Evolutionary conservation across 179 eudicot genomes (phyloP).

Genomic region (Corrigiola litoralis): DNA sequence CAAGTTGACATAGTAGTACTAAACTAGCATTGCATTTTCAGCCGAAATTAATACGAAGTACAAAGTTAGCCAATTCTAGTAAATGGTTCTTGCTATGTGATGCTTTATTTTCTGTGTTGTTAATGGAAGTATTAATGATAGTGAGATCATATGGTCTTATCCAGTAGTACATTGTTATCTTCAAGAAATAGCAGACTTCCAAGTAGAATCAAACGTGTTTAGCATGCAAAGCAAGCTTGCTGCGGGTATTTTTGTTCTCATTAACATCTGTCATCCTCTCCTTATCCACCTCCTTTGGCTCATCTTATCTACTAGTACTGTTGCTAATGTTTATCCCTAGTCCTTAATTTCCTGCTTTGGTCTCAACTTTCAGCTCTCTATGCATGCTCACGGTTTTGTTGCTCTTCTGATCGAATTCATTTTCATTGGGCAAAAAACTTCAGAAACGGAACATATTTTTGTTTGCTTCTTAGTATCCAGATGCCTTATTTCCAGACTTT

Average conservation of each 20-base stretch:
- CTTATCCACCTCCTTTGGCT: not conserved
- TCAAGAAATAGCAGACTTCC: slow-evolving; percentile 13
- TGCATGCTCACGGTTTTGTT: slow-evolving; percentile 1
- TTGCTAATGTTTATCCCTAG: not conserved
- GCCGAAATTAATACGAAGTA: no score
- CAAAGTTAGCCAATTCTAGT: not conserved
- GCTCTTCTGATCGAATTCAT: not conserved
- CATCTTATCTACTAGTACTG: slow-evolving; percentile 10
- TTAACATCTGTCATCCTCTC: slow-evolving; percentile 33
- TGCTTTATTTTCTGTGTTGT: not conserved
- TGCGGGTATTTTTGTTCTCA: slow-evolving; percentile 7
- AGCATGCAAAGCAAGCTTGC: slow-evolving; percentile 33
- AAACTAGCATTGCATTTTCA: no score
- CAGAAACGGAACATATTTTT: no score
- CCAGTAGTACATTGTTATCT: not conserved
- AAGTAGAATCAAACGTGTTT: slow-evolving; percentile 40
- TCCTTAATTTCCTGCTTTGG: slow-evolving; percentile 19
- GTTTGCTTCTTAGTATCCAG: no score
- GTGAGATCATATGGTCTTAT: slow-evolving; percentile 24
- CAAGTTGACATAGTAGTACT: no score
- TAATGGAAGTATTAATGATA: slow-evolving; percentile 19
- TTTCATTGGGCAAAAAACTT: not conserved
- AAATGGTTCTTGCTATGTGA: not conserved
- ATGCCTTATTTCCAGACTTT: no score
- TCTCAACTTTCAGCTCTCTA: not conserved